Conservation (phyloP, 2,329 filamentous ascomycete species). For the Hortaea sp. region DNA sequence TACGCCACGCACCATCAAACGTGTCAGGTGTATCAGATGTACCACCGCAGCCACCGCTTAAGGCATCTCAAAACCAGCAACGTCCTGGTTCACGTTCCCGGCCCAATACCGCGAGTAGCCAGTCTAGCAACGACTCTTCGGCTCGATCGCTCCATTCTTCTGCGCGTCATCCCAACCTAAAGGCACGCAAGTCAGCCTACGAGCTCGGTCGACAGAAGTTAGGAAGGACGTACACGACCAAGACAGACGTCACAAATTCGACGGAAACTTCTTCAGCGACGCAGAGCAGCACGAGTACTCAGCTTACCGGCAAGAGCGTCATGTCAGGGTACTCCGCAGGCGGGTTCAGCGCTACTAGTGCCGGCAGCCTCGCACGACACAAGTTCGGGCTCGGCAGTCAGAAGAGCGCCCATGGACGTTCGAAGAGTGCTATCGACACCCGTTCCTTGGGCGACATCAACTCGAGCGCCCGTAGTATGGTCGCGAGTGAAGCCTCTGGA, state of each 20-base stretch:
- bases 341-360: constrained; percentile 87
- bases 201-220: constrained; percentile 62
- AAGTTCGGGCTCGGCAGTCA: constrained; percentile 42
- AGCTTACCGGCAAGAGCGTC: constrained; percentile 70
- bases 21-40: constrained; percentile 24
- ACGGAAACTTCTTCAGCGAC: constrained; percentile 44
- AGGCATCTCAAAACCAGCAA: constrained; percentile 16
- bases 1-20: constrained; percentile 58
- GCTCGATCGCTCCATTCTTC: constrained; percentile 30
- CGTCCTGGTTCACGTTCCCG: constrained; percentile 5
- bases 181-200: constrained; percentile 63
- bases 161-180: constrained; percentile 30
- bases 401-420: constrained; percentile 12
- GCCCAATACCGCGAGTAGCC: constrained; percentile 18
- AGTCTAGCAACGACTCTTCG: constrained; percentile 17
- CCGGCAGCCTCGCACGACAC: constrained; percentile 79
- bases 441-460: constrained; percentile 19
- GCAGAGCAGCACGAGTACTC: constrained; percentile 62
- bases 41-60: constrained; percentile 22
- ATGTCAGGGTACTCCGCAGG: constrained; percentile 92
- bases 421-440: constrained; percentile 11
- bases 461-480: constrained; percentile 32
- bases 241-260: constrained; percentile 72
- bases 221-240: constrained; percentile 74
- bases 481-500: constrained; percentile 42